These are phyloP conservation scores for Picea sitchensis DNA, from an alignment of 75 land plant genomes.

Conservation along the genomic window DNA sequence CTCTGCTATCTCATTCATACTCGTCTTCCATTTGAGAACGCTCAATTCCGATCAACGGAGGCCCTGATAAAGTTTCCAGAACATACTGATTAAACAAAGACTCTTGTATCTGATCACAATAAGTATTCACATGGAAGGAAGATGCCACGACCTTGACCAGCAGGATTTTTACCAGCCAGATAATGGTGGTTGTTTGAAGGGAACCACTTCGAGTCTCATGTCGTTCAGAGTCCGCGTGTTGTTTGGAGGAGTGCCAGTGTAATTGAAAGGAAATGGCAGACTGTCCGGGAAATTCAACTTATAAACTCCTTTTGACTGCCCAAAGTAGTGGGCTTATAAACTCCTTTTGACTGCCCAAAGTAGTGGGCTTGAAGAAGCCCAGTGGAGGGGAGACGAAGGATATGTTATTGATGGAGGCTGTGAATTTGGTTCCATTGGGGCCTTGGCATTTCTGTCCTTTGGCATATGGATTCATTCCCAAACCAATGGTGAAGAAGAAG, in stretches of 20 bases:
- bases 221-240: too few relatives aligned
- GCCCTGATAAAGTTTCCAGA: slow-evolving; percentile 70
- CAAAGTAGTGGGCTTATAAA: too few relatives aligned
- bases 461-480: slow-evolving; percentile 28
- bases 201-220: background rate
- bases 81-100: slow-evolving; percentile 71
- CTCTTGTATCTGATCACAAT: slow-evolving; percentile 81
- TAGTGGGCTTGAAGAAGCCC: background rate
- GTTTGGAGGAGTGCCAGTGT: too few relatives aligned
- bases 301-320: too few relatives aligned
- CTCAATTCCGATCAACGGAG: slow-evolving; percentile 44
- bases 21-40: slow-evolving; percentile 29
- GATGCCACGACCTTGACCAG: too few relatives aligned
- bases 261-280: too few relatives aligned
- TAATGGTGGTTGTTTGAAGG: slow-evolving; percentile 30
- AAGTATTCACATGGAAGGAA: slow-evolving; percentile 73
- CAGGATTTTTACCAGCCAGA: slow-evolving; percentile 67
- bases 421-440: slow-evolving; percentile 29
- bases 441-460: slow-evolving; percentile 28
- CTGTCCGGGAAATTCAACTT: too few relatives aligned
- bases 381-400: slow-evolving; percentile 36
- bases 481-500: slow-evolving; percentile 47
- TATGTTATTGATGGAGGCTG: slow-evolving; percentile 46
- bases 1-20: slow-evolving; percentile 41
- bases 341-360: too few relatives aligned